Evolutionary conservation across 192 early-diverging fungal species (phyloP), one percentile per base, ranked within the genome.

Genomic region (Podila epicladia): DNA sequence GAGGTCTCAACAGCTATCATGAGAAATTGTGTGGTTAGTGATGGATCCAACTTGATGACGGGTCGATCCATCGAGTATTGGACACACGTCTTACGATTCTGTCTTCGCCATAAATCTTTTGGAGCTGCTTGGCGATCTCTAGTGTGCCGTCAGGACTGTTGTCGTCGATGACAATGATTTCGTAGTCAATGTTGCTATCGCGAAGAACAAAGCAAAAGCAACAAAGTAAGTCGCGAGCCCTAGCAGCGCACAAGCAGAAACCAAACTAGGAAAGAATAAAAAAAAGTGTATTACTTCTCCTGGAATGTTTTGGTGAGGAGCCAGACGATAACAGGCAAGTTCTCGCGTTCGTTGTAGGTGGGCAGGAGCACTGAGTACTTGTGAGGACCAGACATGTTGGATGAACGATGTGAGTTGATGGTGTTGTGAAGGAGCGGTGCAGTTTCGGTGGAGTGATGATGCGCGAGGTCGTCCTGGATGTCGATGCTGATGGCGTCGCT

Each of bases 131-230:
- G 69, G 97, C 97, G 28, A 99, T 88, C 72, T 97, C 95, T 32
- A 97, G 89, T 4, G 97, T 99, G 48, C 96, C 96, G 65, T 99
- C 97, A 32, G 97, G 97, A 62, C 94, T 95, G 71, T 89, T 91
- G 80, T 99, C 97, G 82, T 99, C 97, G 69, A 99, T 94, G 70
- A 99, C 93, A 62, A 99, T 95, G 67, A 99, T 95, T 77, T 99
- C 97, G 83, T 94, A 99, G 83, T 97, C 93, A 35, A 99, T 88
- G 58, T 92, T 84, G 73, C 92, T 93, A 79, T 11, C 58, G 24
- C 31, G 20, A 33, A 9, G 12, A 57, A 62, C 9, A 29, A 24
- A 58, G 3, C 24, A 65, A 41, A 51, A 51, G 15, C 3, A 29
- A 65, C 4, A 63, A 31, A 28, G 37, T 38, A 26, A 32, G 35